Conservation (phyloP, 2,329 filamentous ascomycete species). For the Corinectria fuckeliana region DNA sequence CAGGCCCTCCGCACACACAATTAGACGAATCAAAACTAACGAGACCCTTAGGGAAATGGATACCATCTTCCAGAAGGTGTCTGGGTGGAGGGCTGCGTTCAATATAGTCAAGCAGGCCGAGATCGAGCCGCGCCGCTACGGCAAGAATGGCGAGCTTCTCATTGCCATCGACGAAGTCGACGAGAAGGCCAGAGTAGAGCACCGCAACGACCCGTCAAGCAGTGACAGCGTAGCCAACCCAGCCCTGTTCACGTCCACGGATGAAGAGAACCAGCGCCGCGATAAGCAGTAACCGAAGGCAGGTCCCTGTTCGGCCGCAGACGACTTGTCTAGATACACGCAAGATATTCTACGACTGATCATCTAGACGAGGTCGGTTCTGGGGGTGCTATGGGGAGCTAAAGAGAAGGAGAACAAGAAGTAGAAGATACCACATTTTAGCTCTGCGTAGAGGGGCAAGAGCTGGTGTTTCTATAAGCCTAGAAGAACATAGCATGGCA, state of each 20-base stretch:
- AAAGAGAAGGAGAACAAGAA: no score
- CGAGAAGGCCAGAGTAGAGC: conserved; percentile 43
- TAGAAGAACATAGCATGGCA: no score
- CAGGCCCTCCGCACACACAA: neutral
- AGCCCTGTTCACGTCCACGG: conserved; percentile 39
- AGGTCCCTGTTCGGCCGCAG: neutral
- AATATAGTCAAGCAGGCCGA: conserved; percentile 46
- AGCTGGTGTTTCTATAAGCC: no score
- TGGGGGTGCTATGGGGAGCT: no score
- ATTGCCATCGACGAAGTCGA: conserved; percentile 52
- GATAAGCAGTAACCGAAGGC: conserved; percentile 1
- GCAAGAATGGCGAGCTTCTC: conserved; percentile 64
- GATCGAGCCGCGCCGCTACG: conserved; percentile 62
- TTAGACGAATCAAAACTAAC: neutral
- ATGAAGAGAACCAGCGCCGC: conserved; percentile 45
- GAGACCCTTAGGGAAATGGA: conserved; percentile 62
- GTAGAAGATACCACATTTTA: no score
- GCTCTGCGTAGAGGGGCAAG: no score
- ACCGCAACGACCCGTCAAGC: conserved; percentile 39
- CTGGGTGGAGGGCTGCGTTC: conserved; percentile 47
- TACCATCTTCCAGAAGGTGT: conserved; percentile 64
- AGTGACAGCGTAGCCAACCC: conserved; percentile 31
- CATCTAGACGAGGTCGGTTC: no score
- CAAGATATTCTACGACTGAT: no score
- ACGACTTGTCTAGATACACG: no score